A percentile compares a stretch with the other conserved stretches of the same genome.
phyloP scores from a whole-genome alignment of 345 rosid genomes.

The Turnera subulata region DNA sequence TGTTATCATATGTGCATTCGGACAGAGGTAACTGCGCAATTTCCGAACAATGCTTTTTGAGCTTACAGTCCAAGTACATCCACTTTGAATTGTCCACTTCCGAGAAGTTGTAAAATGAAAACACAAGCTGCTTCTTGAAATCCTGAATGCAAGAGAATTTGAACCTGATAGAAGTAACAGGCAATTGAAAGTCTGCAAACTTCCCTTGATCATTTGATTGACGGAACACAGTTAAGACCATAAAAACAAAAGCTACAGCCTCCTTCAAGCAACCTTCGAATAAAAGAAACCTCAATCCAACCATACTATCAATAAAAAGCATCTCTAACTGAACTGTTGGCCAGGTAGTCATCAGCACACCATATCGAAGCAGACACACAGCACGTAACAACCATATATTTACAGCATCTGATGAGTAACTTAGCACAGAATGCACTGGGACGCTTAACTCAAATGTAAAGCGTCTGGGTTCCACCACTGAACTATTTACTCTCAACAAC shows the following conservation, averaged over 20 bases:
- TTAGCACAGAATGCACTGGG: slow-evolving; percentile 32
- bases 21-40: slow-evolving; percentile 53
- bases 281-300: slow-evolving; percentile 62
- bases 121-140: slow-evolving; percentile 54
- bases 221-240: slow-evolving; percentile 47
- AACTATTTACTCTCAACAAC: slow-evolving; percentile 31
- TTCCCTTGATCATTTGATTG: slow-evolving; percentile 43
- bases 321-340: slow-evolving; percentile 83
- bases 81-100: slow-evolving; percentile 57
- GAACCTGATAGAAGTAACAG: slow-evolving; percentile 69
- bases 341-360: slow-evolving; percentile 50
- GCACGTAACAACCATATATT: slow-evolving; percentile 40
- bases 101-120: slow-evolving; percentile 53
- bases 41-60: slow-evolving; percentile 51
- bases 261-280: slow-evolving; percentile 83
- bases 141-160: slow-evolving; percentile 53
- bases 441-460: slow-evolving; percentile 38
- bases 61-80: slow-evolving; percentile 48
- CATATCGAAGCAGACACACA: slow-evolving; percentile 46
- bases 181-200: slow-evolving; percentile 45
- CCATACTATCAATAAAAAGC: slow-evolving; percentile 67
- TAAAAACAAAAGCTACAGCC: slow-evolving; percentile 54
- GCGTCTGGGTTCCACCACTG: slow-evolving; percentile 29
- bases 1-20: slow-evolving; percentile 61
- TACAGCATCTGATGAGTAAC: slow-evolving; percentile 30